phyloP scores from a whole-genome alignment of 2,329 filamentous ascomycete genomes.

The Lasiodiplodia hormozganensis region DNA sequence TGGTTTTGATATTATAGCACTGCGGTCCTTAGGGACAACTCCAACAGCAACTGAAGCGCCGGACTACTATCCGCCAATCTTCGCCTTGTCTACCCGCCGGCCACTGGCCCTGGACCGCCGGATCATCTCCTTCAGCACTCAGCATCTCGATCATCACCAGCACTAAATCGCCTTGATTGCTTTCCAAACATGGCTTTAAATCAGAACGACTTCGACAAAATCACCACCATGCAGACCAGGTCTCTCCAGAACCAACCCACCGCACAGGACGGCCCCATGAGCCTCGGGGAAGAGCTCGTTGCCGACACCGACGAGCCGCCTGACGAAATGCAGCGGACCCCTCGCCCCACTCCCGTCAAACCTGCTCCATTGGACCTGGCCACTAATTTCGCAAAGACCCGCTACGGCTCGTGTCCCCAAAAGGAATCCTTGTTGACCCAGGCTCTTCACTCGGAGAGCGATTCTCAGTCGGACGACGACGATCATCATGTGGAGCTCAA shows the following conservation, averaged over 20 bases:
- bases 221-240: conserved; percentile 42
- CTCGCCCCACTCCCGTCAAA: conserved; percentile 48
- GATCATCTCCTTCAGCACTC: neutral
- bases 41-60: conserved; percentile 26
- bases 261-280: conserved; percentile 31
- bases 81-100: conserved; percentile 5
- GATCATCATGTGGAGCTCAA: conserved; percentile 42
- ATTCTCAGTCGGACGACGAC: conserved; percentile 46
- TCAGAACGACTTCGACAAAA: conserved; percentile 40
- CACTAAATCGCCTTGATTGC: neutral
- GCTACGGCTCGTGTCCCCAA: conserved; percentile 58
- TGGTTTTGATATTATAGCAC: conserved; percentile 46
- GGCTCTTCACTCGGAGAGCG: conserved; percentile 69
- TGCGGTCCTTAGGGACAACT: conserved; percentile 44
- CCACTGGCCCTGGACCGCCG: conserved; percentile 10
- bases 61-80: conserved; percentile 23
- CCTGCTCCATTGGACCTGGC: conserved; percentile 47
- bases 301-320: conserved; percentile 90
- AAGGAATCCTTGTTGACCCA: conserved; percentile 86
- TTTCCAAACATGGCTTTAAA: conserved; percentile 41
- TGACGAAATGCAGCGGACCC: conserved; percentile 63
- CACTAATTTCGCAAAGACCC: conserved; percentile 56
- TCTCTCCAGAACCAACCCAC: conserved; percentile 38
- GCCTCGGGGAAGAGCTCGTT: conserved; percentile 63
- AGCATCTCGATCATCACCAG: neutral